A percentile compares a stretch with the other conserved stretches of the same genome.
Evolutionary conservation across 1,284 basidiomycete genomes (phyloP).

Genomic region (Cystobasidium sp.): DNA sequence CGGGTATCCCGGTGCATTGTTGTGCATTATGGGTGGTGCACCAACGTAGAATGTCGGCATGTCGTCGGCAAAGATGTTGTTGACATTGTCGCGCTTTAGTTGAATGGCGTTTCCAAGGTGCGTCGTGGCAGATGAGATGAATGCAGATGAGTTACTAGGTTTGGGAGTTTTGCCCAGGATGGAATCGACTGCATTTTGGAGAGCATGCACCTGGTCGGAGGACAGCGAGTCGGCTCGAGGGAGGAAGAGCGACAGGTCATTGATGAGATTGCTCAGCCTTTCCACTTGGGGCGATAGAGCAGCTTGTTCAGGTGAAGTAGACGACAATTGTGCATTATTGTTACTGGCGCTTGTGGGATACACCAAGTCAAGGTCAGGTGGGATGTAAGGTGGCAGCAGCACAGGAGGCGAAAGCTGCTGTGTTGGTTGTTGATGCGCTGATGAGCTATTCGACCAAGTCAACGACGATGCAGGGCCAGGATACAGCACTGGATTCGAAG

Average conservation of each 20-base stretch:
- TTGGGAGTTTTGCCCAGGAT: neutral
- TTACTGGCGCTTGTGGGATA: neutral
- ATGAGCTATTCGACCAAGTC: neutral
- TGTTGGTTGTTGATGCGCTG: neutral
- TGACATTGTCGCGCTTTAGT: neutral
- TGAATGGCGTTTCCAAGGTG: neutral
- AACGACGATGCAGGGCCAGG: neutral
- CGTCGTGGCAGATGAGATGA: neutral
- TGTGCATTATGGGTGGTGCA: neutral
- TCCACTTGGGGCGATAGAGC: slow-evolving; percentile 22
- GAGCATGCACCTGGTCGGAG: slow-evolving; percentile 4
- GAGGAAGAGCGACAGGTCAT: slow-evolving; percentile 22
- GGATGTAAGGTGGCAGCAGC: slow-evolving; percentile 6
- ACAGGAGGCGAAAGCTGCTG: slow-evolving; percentile 2
- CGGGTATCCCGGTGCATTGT: neutral
- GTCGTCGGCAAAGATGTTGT: slow-evolving; percentile 1
- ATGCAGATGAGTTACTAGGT: neutral
- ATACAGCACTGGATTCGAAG: neutral
- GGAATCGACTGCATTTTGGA: slow-evolving; percentile 26
- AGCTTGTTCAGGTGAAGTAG: slow-evolving; percentile 9
- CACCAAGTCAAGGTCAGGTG: neutral
- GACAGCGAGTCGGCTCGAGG: slow-evolving; percentile 17
- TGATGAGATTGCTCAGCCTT: slow-evolving; percentile 27
- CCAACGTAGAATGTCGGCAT: slow-evolving; percentile 1
- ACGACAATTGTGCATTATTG: neutral